Evolutionary conservation across 106 monocot genomes (phyloP).

Genomic region (Alisma plantagoaquatica): DNA sequence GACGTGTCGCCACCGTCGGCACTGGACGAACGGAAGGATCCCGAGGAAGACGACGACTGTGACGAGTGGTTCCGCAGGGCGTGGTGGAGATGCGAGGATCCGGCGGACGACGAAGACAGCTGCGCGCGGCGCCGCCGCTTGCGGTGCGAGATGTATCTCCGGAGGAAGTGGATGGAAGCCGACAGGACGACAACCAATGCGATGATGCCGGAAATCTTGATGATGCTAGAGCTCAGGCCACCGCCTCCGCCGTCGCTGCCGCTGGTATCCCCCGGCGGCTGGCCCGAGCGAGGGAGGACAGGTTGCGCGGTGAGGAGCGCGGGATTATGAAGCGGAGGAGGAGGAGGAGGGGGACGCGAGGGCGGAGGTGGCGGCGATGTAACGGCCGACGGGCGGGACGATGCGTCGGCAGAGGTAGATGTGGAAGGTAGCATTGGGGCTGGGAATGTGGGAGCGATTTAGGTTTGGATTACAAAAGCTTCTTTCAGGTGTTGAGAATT

Average conservation of each 20-base stretch:
- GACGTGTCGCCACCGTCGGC: neutral
- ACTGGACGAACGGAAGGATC: neutral
- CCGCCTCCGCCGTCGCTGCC: neutral
- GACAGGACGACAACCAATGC: constrained; percentile 41
- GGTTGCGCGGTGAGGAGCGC: neutral
- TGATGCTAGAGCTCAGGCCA: constrained; percentile 23
- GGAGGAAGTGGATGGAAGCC: constrained; percentile 54
- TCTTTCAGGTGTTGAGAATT: no score
- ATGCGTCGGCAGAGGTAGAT: neutral
- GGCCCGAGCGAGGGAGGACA: neutral
- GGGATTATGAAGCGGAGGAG: neutral
- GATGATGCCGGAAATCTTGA: constrained; percentile 52
- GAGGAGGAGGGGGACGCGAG: neutral
- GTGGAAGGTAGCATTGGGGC: neutral
- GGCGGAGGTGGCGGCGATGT: no score
- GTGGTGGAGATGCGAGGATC: neutral
- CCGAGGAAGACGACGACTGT: constrained; percentile 1
- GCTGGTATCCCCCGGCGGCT: neutral
- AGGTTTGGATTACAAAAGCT: no score
- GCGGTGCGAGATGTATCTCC: constrained; percentile 32
- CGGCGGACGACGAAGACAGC: constrained; percentile 9
- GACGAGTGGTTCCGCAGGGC: neutral
- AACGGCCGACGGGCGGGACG: no score
- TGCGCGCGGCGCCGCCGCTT: no score
- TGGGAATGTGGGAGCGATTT: neutral